These are phyloP conservation scores for Botrytis paeoniae DNA, from an alignment of 2,329 filamentous ascomycete species.

Conservation along the genomic window DNA sequence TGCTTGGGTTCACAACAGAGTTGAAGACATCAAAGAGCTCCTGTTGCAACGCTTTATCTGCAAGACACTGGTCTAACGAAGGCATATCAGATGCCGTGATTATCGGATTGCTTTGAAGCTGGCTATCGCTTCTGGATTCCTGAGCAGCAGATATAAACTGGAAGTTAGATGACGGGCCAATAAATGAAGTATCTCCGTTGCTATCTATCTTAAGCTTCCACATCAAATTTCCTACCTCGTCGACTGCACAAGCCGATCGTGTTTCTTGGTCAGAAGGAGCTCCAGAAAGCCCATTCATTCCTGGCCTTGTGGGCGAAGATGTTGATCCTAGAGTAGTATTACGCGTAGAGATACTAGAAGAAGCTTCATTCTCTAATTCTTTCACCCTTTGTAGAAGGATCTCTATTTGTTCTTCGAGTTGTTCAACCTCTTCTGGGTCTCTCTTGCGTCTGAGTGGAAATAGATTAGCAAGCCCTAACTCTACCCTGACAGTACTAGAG, in stretches of 20 bases:
- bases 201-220: constrained; percentile 1
- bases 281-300: neutral
- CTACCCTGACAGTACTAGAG: neutral
- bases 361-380: neutral
- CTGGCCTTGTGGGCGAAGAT: neutral
- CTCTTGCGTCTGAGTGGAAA: neutral
- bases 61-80: neutral
- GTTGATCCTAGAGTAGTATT: neutral
- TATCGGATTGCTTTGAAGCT: neutral
- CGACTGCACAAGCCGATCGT: neutral
- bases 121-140: neutral
- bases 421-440: neutral
- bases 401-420: constrained; percentile 4
- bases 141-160: neutral
- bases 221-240: constrained; percentile 1
- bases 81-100: neutral
- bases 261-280: neutral
- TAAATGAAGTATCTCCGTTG: neutral
- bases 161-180: neutral
- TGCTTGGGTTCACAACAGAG: neutral
- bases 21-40: neutral
- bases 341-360: neutral
- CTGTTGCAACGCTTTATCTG: neutral
- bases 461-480: neutral
- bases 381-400: neutral